phyloP scores from a whole-genome alignment of 225 moss, liverwort and hornwort species.

The Pleurozium schreberi region DNA sequence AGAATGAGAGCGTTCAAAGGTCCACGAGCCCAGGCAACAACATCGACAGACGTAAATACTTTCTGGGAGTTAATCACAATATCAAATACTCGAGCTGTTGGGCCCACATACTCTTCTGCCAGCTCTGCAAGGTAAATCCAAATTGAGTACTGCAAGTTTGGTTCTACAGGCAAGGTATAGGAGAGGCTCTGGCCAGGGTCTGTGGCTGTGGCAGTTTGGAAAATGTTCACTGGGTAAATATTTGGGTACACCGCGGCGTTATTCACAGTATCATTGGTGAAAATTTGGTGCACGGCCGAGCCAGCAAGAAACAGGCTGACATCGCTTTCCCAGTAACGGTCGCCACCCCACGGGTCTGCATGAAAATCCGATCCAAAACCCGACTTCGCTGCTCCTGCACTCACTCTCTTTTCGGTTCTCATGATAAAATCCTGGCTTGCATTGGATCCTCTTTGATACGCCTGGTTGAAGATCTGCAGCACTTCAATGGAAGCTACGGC shows the following conservation, averaged over 20 bases:
- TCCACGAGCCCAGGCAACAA: slow-evolving; percentile 37
- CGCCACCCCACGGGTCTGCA: slow-evolving; percentile 85
- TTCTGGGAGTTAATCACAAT: slow-evolving; percentile 38
- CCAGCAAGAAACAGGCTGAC: slow-evolving; percentile 41
- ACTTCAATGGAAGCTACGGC: slow-evolving; percentile 74
- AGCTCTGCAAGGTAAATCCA: slow-evolving; percentile 87
- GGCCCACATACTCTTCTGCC: not conserved
- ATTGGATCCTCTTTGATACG: slow-evolving; percentile 44
- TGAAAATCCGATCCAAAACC: slow-evolving; percentile 59
- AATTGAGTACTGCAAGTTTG: slow-evolving; percentile 57
- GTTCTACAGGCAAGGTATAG: slow-evolving; percentile 60
- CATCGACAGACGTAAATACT: slow-evolving; percentile 49
- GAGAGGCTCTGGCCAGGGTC: slow-evolving; percentile 34
- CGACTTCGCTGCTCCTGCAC: slow-evolving; percentile 53
- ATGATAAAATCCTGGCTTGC: slow-evolving; percentile 6
- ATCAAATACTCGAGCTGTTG: slow-evolving; percentile 44
- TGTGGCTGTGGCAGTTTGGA: slow-evolving; percentile 58
- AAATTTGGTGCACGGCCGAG: slow-evolving; percentile 20
- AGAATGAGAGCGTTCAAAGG: slow-evolving; percentile 55
- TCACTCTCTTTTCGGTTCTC: slow-evolving; percentile 54
- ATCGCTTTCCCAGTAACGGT: slow-evolving; percentile 79
- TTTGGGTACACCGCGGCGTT: slow-evolving; percentile 48
- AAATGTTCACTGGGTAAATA: slow-evolving; percentile 60
- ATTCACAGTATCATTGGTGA: slow-evolving; percentile 16
- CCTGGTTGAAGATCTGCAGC: slow-evolving; percentile 63